Evolutionary conservation across 257 asterid genomes (phyloP).

Genomic region (Solanum bukasovii): DNA sequence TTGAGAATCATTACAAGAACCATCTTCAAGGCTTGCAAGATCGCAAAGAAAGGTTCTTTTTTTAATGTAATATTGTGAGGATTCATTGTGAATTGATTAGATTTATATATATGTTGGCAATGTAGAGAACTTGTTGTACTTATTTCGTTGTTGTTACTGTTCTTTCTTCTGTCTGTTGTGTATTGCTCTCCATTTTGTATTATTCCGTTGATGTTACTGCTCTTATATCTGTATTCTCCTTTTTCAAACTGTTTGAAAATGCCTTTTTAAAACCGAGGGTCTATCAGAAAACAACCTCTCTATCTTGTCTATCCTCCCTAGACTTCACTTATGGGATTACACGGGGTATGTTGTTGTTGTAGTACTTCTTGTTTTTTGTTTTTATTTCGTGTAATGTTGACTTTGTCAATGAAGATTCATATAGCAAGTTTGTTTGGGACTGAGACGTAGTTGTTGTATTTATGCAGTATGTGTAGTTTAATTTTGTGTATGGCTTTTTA

Average conservation of each 20-base stretch:
- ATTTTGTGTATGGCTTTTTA: neutral
- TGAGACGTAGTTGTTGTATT: neutral
- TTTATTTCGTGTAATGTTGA: neutral
- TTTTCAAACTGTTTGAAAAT: neutral
- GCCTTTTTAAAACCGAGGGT: neutral
- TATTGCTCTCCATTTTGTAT: neutral
- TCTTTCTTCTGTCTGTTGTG: neutral
- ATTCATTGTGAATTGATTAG: neutral
- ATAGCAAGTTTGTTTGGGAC: neutral
- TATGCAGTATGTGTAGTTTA: neutral
- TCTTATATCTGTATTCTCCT: neutral
- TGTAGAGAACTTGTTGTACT: neutral
- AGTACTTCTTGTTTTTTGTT: neutral
- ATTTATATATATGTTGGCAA: neutral
- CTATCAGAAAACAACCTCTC: neutral
- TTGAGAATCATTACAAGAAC: conserved; percentile 95
- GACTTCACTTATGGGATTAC: neutral
- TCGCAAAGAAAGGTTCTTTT: neutral
- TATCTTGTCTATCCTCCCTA: neutral
- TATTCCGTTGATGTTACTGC: neutral
- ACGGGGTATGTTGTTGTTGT: neutral
- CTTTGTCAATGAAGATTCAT: neutral
- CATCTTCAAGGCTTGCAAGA: conserved; percentile 85
- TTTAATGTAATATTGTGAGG: neutral
- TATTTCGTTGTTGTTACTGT: neutral